These are phyloP conservation scores for Tuctoria greenei DNA, from an alignment of 176 grass and related monocot genomes.

Conservation along the genomic window DNA sequence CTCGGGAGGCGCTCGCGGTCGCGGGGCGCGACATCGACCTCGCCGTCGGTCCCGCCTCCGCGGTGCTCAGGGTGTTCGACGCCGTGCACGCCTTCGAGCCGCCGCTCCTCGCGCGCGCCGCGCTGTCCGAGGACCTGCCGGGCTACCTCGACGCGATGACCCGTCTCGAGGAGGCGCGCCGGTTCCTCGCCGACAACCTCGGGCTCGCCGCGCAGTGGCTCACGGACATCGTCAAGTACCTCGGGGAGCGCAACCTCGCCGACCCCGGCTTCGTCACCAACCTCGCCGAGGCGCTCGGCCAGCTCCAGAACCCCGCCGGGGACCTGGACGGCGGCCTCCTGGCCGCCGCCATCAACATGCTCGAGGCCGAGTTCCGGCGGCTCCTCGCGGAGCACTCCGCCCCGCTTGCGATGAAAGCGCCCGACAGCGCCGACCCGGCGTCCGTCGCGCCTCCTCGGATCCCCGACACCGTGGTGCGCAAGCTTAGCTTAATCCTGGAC, in stretches of 20 bases:
- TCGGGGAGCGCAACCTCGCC: conserved; percentile 55
- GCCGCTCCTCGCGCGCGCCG: conserved; percentile 49
- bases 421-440: background rate
- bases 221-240: conserved; percentile 60
- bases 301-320: conserved; percentile 26
- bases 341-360: conserved; percentile 54
- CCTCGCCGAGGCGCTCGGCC: conserved; percentile 38
- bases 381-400: conserved; percentile 59
- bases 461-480: conserved; percentile 49
- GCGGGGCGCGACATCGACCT: conserved; percentile 66
- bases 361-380: conserved; percentile 70
- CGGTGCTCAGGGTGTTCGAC: conserved; percentile 95
- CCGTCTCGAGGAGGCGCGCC: conserved; percentile 78
- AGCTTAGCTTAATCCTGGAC: conserved; percentile 63
- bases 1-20: conserved; percentile 41
- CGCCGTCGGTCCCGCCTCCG: conserved; percentile 67
- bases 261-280: conserved; percentile 55
- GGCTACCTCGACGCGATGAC: conserved; percentile 67
- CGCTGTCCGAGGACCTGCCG: conserved; percentile 29
- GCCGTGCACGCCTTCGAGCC: conserved; percentile 87
- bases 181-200: conserved; percentile 75
- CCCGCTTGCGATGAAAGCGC: conserved; percentile 49
- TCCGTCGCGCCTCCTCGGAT: conserved; percentile 51
- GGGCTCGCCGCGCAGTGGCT: conserved; percentile 85
- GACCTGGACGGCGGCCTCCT: conserved; percentile 63